phyloP scores from a whole-genome alignment of 2,329 filamentous ascomycete genomes.

The Lojkania enalia region DNA sequence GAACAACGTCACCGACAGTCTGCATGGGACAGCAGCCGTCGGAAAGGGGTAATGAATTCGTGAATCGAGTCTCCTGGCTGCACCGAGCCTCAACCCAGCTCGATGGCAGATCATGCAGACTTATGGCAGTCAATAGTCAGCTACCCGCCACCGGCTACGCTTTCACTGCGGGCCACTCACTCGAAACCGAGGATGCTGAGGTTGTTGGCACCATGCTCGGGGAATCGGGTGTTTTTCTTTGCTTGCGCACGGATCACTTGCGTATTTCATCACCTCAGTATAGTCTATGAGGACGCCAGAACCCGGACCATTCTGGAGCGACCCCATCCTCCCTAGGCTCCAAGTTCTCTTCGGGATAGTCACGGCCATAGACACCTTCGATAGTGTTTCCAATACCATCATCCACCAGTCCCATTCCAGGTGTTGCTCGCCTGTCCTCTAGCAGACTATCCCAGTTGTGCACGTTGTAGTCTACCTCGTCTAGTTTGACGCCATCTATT shows the following conservation, averaged over 20 bases:
- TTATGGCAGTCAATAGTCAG: not conserved
- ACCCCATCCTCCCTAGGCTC: no score
- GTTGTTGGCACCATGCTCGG: slow-evolving; percentile 4
- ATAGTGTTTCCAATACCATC: not conserved
- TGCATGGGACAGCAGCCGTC: slow-evolving; percentile 38
- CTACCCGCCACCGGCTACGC: slow-evolving; percentile 10
- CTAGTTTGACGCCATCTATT: no score
- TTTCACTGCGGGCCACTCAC: slow-evolving; percentile 13
- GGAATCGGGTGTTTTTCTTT: slow-evolving; percentile 2
- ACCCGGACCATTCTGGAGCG: no score
- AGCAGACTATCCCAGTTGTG: no score
- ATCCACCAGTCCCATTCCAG: slow-evolving; percentile 8
- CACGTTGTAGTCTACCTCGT: no score
- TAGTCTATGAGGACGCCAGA: slow-evolving; percentile 52
- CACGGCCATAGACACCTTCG: not conserved
- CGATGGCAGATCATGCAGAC: slow-evolving; percentile 30
- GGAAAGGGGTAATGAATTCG: slow-evolving; percentile 23
- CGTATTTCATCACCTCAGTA: slow-evolving; percentile 41
- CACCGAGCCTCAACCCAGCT: slow-evolving; percentile 27
- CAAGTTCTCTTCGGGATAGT: no score
- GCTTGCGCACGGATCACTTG: slow-evolving; percentile 12
- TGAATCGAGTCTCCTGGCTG: slow-evolving; percentile 20
- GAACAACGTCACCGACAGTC: slow-evolving; percentile 42
- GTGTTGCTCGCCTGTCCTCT: slow-evolving; percentile 11
- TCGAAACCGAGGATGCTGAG: slow-evolving; percentile 32